Evolutionary conservation across 257 asterid species (phyloP), one percentile per base, ranked within the genome.

Genomic region (Solanum pinnatisectum): DNA sequence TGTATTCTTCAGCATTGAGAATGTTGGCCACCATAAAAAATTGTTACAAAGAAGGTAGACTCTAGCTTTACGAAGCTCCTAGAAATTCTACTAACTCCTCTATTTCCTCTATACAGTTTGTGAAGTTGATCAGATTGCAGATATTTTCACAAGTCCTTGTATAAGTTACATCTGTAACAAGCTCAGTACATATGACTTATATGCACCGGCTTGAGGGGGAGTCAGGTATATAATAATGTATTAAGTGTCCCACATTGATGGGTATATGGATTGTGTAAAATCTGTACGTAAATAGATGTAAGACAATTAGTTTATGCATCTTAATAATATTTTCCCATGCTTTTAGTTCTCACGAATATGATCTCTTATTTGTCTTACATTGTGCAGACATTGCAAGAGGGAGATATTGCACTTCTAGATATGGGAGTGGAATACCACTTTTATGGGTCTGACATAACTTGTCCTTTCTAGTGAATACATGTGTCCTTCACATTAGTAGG

Each of bases 361-460:
- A 13, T 68, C 76, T 67, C 74, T 30, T 67, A 67, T 42, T 42
- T 42, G 49, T 42, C 49, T 42, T 42, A 42, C 49, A 10, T 49
- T 2, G 59, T 90, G 83, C 92, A 95, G 98, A 95, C 93, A 49
- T 88, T 95, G 85, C 92, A 92, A 90, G 97, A 95, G 90, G 98
- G 98, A 86, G 98, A 95, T 90, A 96, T 95, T 97, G 97, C 98
- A 73, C 90, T 96, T 94, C 92, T 96, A 12, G 99, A 95, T 87
- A 95, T 96, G 99, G 99, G 99, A 92, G 98, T 98, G 77, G 99
- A 96, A 89, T 95, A 91, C 91, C 95, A 95, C 91, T 96, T 92
- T 91, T 96, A 95, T 92, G 98, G 98, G 92, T 95, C 98, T 87
- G 99, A 96, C 90, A 96, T 96, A 87, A 96, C 99, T 70, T 95